Evolutionary conservation across 2,329 filamentous ascomycete genomes (phyloP), one percentile per base, ranked within the genome.

Genomic region (Fonsecaea monophora): DNA sequence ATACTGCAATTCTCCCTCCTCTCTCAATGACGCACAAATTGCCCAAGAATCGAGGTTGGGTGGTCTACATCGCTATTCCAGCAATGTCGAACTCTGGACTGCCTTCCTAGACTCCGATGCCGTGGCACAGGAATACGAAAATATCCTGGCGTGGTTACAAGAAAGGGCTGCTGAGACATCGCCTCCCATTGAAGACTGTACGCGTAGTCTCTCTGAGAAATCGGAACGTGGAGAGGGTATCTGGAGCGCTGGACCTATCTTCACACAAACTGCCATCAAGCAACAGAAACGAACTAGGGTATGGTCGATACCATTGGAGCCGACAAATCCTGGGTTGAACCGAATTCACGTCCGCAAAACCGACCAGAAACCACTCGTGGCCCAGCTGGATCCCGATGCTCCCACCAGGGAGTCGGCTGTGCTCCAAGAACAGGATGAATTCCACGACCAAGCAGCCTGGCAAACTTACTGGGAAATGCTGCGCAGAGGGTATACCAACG

Each of bases 401-500:
- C 84, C 89, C n/a, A 89, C 88, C 42, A 87, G 95, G 68, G 94
- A 98, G 78, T 85, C 85, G 57, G 87, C 91, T 62, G 87, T 85
- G 58, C 82, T 98, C 48, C 90, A 96, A 75, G 86, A 89, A 30
- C 88, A 94, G 73, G 95, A 99, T 75, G 89, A 92, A 71, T 94
- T 89, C 74, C 95, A 94, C 69, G 95, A 99, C 80, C 87, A 90
- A 61, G 91, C 93, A 2, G 91, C 96, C 55, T 98, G 95, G 94
- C 85, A 94, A 68, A 90, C 92, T n/a, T 95, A 92, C 79, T 98
- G 93, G 82, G 92, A 97, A 77, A 91, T 97, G 83, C 83, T 99
- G 60, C 89, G 94, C 57, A 88, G 93, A 54, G 95, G 95, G n/a
- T 89, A 88, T 71, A 87, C 84, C 68, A 87, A 91, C 80, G 80